Evolutionary conservation across 495 filamentous ascomycete species (phyloP).

Genomic region (Hypoxylon intermedium): DNA sequence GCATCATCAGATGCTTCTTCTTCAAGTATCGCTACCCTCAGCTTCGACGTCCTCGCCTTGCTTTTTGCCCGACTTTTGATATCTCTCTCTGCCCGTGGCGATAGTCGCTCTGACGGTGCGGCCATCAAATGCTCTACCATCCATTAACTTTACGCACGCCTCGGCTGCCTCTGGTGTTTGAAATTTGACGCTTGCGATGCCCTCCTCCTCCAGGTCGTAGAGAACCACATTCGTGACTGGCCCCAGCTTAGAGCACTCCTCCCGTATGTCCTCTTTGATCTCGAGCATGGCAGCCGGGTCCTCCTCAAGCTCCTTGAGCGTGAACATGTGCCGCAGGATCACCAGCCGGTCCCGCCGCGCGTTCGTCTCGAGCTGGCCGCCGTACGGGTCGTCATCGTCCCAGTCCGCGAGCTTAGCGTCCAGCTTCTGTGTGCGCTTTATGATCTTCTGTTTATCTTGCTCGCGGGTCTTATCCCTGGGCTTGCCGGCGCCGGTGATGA

Average conservation of each 20-base stretch:
- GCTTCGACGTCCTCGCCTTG: conserved; percentile 48
- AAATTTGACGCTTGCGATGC: conserved; percentile 86
- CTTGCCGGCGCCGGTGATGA: conserved; percentile 40
- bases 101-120: conserved; percentile 79
- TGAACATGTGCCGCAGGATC: conserved; percentile 95
- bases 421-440: conserved; percentile 84
- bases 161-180: conserved; percentile 69
- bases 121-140: conserved; percentile 79
- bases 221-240: conserved; percentile 89
- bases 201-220: conserved; percentile 86
- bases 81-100: conserved; percentile 76
- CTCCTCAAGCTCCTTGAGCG: conserved; percentile 80
- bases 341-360: conserved; percentile 79
- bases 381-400: conserved; percentile 75
- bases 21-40: conserved; percentile 50
- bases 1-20: conserved; percentile 11
- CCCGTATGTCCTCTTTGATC: conserved; percentile 91
- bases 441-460: conserved; percentile 84
- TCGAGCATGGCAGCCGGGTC: conserved; percentile 85
- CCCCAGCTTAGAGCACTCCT: conserved; percentile 87
- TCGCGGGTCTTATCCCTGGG: conserved; percentile 58
- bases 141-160: conserved; percentile 77
- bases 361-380: conserved; percentile 57
- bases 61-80: conserved; percentile 69
- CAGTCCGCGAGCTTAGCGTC: conserved; percentile 92